A percentile compares a stretch with the other conserved stretches of the same genome.
phyloP scores from a whole-genome alignment of 2,329 filamentous ascomycete species.

The Phyllosticta citrichinensis region DNA sequence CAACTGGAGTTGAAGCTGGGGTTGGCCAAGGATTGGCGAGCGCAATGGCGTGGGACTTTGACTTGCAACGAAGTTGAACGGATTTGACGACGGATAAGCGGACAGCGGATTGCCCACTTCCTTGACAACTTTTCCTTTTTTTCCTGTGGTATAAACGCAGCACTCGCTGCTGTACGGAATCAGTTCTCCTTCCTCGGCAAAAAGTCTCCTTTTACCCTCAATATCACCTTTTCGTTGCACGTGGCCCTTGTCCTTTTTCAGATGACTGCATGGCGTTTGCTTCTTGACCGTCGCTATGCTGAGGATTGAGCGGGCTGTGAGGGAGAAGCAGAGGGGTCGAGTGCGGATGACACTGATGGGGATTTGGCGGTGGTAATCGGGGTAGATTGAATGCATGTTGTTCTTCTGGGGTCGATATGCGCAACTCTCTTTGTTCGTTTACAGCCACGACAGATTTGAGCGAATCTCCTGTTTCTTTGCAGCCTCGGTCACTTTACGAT shows the following conservation, averaged over 20 bases:
- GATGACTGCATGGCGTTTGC: not conserved
- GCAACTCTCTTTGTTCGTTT: not conserved
- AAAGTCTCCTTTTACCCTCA: not conserved
- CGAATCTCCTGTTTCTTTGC: not conserved
- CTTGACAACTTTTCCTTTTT: not conserved
- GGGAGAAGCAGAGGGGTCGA: not conserved
- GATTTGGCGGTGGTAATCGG: not conserved
- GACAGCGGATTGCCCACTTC: not conserved
- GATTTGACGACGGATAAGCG: constrained; percentile 5
- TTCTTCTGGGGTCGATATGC: not conserved
- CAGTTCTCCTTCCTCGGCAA: not conserved
- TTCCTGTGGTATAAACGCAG: not conserved
- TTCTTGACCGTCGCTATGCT: not conserved
- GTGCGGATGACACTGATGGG: not conserved
- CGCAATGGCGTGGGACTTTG: not conserved
- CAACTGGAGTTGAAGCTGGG: not conserved
- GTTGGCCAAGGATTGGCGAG: not conserved
- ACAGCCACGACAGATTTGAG: not conserved
- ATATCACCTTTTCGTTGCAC: not conserved
- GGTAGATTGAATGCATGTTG: not conserved
- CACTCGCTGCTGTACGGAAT: not conserved
- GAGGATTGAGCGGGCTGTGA: not conserved
- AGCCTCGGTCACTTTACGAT: not conserved
- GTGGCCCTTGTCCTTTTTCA: not conserved
- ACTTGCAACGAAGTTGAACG: constrained; percentile 6